Evolutionary conservation across 352 stramenopile species (phyloP).

Genomic region (Pythium phragmiticola): DNA sequence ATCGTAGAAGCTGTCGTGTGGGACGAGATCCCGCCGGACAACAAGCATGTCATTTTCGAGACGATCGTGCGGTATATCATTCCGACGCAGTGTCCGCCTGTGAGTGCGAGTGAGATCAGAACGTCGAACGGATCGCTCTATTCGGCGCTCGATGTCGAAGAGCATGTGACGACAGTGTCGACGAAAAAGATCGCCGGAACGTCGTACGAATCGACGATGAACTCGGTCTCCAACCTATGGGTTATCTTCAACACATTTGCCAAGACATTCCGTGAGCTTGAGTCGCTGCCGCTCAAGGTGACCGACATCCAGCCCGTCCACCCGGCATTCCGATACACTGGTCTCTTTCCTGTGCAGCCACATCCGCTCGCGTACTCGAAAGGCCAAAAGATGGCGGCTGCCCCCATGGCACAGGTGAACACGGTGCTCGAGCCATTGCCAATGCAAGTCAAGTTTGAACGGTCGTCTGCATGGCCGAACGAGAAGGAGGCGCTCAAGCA

Average conservation of each 20-base stretch:
- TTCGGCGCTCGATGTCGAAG: slow-evolving; percentile 61
- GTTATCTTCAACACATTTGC: slow-evolving; percentile 81
- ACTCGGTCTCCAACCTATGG: slow-evolving; percentile 70
- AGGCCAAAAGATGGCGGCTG: slow-evolving; percentile 50
- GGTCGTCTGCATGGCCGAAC: slow-evolving; percentile 83
- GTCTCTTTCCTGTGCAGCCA: slow-evolving; percentile 74
- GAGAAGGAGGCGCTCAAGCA: slow-evolving; percentile 76
- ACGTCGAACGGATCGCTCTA: slow-evolving; percentile 78
- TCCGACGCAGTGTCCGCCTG: slow-evolving; percentile 57
- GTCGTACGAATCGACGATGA: slow-evolving; percentile 77
- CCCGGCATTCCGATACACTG: slow-evolving; percentile 84
- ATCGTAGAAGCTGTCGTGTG: slow-evolving; percentile 90
- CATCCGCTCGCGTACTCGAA: slow-evolving; percentile 87
- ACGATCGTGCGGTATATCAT: slow-evolving; percentile 78
- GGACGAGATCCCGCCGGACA: slow-evolving; percentile 71
- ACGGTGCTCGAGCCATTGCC: slow-evolving; percentile 74
- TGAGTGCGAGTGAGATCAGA: slow-evolving; percentile 55
- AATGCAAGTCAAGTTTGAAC: slow-evolving; percentile 82
- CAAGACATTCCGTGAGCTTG: slow-evolving; percentile 69
- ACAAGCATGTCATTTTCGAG: slow-evolving; percentile 69
- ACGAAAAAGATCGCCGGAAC: slow-evolving; percentile 44
- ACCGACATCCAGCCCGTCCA: slow-evolving; percentile 78
- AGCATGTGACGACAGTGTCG: slow-evolving; percentile 30
- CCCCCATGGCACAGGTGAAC: slow-evolving; percentile 59
- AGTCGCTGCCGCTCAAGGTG: slow-evolving; percentile 85